phyloP scores from a whole-genome alignment of 179 eudicot species.

The Camellia oleifera region DNA sequence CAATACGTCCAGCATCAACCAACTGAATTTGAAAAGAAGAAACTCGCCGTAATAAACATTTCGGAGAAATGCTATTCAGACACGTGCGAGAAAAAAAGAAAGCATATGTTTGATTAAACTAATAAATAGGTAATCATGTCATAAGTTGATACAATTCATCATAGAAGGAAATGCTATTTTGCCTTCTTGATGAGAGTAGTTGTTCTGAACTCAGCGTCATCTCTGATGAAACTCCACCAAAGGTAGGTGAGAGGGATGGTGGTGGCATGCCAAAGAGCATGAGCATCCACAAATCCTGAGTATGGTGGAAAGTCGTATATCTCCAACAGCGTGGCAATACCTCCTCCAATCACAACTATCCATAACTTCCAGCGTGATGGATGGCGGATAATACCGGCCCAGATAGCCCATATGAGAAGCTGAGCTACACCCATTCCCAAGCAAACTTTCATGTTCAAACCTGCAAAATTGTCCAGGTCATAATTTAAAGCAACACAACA shows the following conservation, averaged over 20 bases:
- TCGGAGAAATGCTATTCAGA: slow-evolving; percentile 17
- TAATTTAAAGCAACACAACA: background rate
- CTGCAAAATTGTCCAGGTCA: slow-evolving; percentile 31
- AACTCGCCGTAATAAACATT: slow-evolving; percentile 19
- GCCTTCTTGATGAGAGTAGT: slow-evolving; percentile 52
- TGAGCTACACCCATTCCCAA: slow-evolving; percentile 56
- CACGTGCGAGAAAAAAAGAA: background rate
- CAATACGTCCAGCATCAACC: background rate
- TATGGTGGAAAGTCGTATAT: slow-evolving; percentile 84
- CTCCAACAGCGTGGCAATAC: slow-evolving; percentile 60
- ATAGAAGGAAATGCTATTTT: slow-evolving; percentile 19
- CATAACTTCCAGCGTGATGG: slow-evolving; percentile 78
- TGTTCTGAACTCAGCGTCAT: slow-evolving; percentile 68
- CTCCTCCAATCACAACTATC: slow-evolving; percentile 65
- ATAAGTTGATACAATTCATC: background rate
- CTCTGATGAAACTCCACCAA: slow-evolving; percentile 89
- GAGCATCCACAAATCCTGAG: slow-evolving; percentile 71
- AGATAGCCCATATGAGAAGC: slow-evolving; percentile 69
- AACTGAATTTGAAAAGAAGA: slow-evolving; percentile 14
- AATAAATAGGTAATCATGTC: background rate
- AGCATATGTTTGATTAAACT: background rate
- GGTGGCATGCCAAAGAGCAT: slow-evolving; percentile 84
- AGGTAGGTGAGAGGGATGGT: slow-evolving; percentile 71
- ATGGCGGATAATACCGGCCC: slow-evolving; percentile 68
- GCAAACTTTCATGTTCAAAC: slow-evolving; percentile 75